phyloP scores from a whole-genome alignment of 2,329 filamentous ascomycete genomes.

The Botrytis byssoidea region DNA sequence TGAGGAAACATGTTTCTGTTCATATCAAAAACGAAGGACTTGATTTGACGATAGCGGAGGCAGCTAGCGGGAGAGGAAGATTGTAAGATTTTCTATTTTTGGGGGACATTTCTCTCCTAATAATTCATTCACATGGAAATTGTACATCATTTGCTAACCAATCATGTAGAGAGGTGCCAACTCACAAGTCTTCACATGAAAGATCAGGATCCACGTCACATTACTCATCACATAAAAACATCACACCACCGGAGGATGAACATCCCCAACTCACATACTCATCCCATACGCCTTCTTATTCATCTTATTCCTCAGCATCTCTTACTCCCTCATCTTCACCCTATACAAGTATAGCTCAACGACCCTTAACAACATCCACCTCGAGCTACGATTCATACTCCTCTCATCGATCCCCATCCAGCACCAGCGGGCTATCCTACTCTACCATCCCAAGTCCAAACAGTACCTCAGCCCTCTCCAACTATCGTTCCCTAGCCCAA shows the following conservation, averaged over 20 bases:
- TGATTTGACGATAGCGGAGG: slow-evolving; percentile 34
- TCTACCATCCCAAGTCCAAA: slow-evolving; percentile 23
- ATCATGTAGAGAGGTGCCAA: slow-evolving; percentile 1
- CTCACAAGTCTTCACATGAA: slow-evolving; percentile 11
- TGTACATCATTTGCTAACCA: not conserved
- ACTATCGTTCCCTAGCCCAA: not conserved
- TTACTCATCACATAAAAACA: not conserved
- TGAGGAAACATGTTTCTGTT: slow-evolving; percentile 38
- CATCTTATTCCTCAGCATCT: not conserved
- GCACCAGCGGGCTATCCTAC: slow-evolving; percentile 24
- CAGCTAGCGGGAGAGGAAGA: slow-evolving; percentile 33
- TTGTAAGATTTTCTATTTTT: slow-evolving; percentile 27
- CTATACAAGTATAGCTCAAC: slow-evolving; percentile 23
- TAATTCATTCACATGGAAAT: not conserved
- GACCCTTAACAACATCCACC: slow-evolving; percentile 19
- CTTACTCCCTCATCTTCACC: slow-evolving; percentile 5
- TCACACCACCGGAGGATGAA: slow-evolving; percentile 13
- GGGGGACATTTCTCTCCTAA: not conserved
- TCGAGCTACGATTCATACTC: slow-evolving; percentile 20
- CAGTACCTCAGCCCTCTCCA: slow-evolving; percentile 3
- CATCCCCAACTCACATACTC: slow-evolving; percentile 6
- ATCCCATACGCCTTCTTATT: not conserved
- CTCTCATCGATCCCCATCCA: slow-evolving; percentile 26
- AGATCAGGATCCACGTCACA: not conserved
- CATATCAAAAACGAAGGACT: slow-evolving; percentile 37